Evolutionary conservation across 352 stramenopile species (phyloP), one percentile per base, ranked within the genome.

Genomic region (Globisporangium canariense): DNA sequence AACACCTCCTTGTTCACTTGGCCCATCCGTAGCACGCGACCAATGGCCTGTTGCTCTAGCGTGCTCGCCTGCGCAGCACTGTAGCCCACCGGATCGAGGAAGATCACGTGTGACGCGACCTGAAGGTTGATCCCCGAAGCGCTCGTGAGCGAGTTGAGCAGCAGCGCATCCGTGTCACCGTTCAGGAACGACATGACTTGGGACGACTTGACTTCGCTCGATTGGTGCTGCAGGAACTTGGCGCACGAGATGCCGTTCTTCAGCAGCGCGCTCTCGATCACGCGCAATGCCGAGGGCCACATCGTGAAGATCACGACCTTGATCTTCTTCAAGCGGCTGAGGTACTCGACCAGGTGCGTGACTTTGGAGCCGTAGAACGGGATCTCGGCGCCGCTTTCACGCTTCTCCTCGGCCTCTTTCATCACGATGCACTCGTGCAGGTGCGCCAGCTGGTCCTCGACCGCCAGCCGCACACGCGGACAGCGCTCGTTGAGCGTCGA

Each of bases 271-370:
- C 74, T 76, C 51, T 90, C 71, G 16, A 94, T 68, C 47, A 93
- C 73, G 16, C 74, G 71, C 38, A 96, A 64, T 7, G 77, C 84
- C 45, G 70, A 77, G 66, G 82, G 61, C 85, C 85, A 96, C 78
- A 92, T 93, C 18, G 81, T 91, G 65, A 96, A 96, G 45, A 96
- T 68, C 49, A 96, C 87, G 16, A 89, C 83, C 57, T 92, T 86
- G 46, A 79, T 75, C 14, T 60, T 78, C n/a, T 68, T 47, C 36
- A 89, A 52, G 6, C 76, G 74, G 20, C 67, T 67, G 25, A 94
- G 65, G 54, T 89, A 92, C 50, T 78, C 75, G 58, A 96, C 76
- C 14, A 96, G 64, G 10, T 79, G 67, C 32, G 77, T 78, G 49
- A 90, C 87, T 68, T 96, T 96, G 64, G 68, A 90, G 28, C 88